These are phyloP conservation scores for Eucalyptus pauciflora DNA, from an alignment of 345 rosid species.

Conservation along the genomic window DNA sequence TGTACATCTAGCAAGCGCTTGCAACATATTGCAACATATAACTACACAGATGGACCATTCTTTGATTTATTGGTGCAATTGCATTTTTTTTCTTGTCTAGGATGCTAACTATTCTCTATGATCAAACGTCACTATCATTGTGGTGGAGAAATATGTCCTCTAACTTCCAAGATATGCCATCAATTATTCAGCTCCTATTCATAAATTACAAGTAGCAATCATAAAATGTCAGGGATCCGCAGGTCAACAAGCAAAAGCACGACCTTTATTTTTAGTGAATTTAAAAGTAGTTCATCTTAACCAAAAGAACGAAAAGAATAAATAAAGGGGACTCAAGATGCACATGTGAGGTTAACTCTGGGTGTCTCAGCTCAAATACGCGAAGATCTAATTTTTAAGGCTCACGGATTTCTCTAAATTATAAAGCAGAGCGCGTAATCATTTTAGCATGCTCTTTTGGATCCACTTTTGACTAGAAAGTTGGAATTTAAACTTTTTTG, in stretches of 20 bases:
- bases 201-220: neutral
- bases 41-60: neutral
- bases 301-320: neutral
- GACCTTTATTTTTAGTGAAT: neutral
- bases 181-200: neutral
- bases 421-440: neutral
- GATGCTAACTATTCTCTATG: neutral
- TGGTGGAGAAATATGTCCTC: neutral
- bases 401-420: neutral
- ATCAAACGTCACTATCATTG: neutral
- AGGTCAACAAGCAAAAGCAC: neutral
- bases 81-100: neutral
- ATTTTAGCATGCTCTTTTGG: neutral
- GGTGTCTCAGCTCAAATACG: neutral
- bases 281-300: neutral
- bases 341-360: neutral
- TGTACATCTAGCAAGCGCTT: neutral
- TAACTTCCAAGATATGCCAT: neutral
- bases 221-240: neutral
- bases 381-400: neutral
- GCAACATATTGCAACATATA: neutral
- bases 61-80: neutral
- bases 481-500: neutral
- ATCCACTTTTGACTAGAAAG: neutral
- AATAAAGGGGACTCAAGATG: neutral